Evolutionary conservation across 2,329 filamentous ascomycete genomes (phyloP), one percentile per base, ranked within the genome.

Genomic region (Conoideocrella luteorostrata): DNA sequence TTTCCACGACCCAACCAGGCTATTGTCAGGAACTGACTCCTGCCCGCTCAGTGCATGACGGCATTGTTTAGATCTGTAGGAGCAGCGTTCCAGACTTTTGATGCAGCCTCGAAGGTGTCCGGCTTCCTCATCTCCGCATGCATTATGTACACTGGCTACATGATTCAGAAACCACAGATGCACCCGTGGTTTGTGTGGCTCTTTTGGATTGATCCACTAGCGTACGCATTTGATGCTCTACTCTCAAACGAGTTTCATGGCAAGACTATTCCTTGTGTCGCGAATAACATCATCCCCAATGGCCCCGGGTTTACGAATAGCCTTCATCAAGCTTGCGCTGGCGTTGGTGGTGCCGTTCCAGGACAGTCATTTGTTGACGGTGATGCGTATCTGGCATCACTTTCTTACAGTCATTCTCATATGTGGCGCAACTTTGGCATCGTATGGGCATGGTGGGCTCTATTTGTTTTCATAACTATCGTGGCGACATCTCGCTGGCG

Each of bases 211-310:
- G 73, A 84, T 49, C 84, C 84, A 0, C 64, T 88, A 3, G 77
- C 83, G 0, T 88, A 87, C 46, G 80, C 71, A 0, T 88, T 87
- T 45, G 80, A 87, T 50, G 75, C 75, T 0, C 60, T 89, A 0
- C 69, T 88, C 55, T 69, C 80, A 0, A 88, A 88, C 52, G 84
- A 89, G 56, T 87, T 88, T 45, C 71, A 84, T 49, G 65, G 63
- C 26, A 65, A 83, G 55, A 66, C 54, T 2, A 70, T 80, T 15
- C 62, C 67, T 1, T 80, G 77, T 45, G 69, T 70, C 3, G 67
- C 63, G 3, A 49, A 48, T 22, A 76, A 75, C 46, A 58, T 80
- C 5, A 64, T 80, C 4, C 77, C 77, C 0, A 68, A 57, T 39
- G 74, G 75, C 0, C 63, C 69, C 0, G 64, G 64, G 2, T 82